Percentiles rank a stretch among this genome's conserved stretches.
These are phyloP conservation scores for Lanmaoa pseudosensibilis DNA, from an alignment of 768 basidiomycete genomes.

Conservation along the genomic window DNA sequence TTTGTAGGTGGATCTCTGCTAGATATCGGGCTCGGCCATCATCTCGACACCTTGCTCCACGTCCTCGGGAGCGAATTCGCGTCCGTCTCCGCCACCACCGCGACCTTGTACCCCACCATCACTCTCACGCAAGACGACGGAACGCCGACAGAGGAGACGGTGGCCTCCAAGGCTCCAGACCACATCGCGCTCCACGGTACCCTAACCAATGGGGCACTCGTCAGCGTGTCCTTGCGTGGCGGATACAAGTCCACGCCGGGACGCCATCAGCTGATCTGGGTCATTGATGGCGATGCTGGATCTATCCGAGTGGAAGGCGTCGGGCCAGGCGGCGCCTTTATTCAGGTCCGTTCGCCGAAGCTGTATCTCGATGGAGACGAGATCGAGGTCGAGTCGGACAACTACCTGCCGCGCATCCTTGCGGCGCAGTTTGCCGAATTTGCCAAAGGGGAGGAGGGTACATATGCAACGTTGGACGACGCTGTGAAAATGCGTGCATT, in stretches of 20 bases:
- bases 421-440: neutral
- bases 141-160: neutral
- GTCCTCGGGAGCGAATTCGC: neutral
- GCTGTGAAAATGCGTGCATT: conserved; percentile 6
- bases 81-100: neutral
- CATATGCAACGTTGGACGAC: neutral
- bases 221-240: neutral
- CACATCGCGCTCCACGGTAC: neutral
- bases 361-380: neutral
- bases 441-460: neutral
- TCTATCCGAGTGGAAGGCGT: neutral
- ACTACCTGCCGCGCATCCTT: neutral
- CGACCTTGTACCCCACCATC: neutral
- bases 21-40: neutral
- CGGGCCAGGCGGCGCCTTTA: neutral
- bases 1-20: neutral
- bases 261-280: neutral
- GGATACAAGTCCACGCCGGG: neutral
- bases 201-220: neutral
- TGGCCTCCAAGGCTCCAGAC: neutral
- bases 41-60: neutral
- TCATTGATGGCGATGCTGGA: neutral
- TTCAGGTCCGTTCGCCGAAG: neutral
- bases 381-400: neutral
- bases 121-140: neutral